Conservation (phyloP, 164 flowering plant genomes). For the Tinospora cordifolia region DNA sequence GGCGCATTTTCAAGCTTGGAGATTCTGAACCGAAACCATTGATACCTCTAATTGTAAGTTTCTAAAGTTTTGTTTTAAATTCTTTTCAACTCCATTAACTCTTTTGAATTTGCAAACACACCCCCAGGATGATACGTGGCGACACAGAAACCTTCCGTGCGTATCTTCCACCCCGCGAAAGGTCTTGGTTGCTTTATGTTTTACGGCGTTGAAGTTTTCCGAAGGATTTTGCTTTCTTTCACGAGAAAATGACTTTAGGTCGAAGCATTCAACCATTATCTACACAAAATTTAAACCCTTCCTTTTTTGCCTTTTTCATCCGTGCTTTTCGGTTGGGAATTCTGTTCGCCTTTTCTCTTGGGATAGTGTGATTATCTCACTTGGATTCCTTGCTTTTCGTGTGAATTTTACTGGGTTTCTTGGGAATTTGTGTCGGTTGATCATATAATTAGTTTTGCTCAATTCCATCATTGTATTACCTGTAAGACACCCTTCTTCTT, state of each 20-base stretch:
- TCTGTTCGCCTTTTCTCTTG: not conserved
- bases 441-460: not conserved
- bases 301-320: not conserved
- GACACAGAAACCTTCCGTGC: not conserved
- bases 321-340: not conserved
- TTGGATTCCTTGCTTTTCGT: not conserved
- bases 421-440: not conserved
- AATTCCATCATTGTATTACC: not conserved
- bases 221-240: not conserved
- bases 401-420: not conserved
- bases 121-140: not conserved
- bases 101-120: not conserved
- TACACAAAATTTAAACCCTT: not conserved
- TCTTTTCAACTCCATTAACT: not conserved
- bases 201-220: not conserved
- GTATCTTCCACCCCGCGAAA: not conserved
- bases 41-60: too few relatives aligned
- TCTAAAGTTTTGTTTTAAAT: not conserved
- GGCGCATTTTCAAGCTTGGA: too few relatives aligned
- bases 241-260: constrained; percentile 4
- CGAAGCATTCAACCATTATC: not conserved
- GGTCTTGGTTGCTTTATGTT: not conserved
- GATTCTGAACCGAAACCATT: too few relatives aligned
- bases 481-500: not conserved
- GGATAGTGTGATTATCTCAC: not conserved